Evolutionary conservation across 192 early-diverging fungal genomes (phyloP).

Genomic region (Coemansia sp.): DNA sequence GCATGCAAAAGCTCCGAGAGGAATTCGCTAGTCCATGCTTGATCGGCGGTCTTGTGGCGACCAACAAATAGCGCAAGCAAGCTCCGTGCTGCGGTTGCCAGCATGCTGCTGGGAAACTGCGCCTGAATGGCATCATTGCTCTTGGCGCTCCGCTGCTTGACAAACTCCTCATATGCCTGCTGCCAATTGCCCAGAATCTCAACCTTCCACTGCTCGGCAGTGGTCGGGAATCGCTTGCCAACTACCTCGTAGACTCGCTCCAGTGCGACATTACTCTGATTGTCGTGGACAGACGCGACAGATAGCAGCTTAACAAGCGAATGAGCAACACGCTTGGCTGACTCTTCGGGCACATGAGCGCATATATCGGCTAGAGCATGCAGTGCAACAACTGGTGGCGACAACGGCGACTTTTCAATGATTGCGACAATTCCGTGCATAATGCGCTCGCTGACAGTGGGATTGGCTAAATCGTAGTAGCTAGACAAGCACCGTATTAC

Average conservation of each 20-base stretch:
- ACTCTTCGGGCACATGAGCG: conserved; percentile 10
- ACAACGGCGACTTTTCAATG: conserved; percentile 17
- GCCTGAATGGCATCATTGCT: conserved; percentile 23
- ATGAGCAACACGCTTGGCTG: not conserved
- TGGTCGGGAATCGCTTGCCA: conserved; percentile 14
- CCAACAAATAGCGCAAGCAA: conserved; percentile 30
- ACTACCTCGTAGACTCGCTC: conserved; percentile 16
- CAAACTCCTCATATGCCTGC: conserved; percentile 6
- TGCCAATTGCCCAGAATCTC: conserved; percentile 13
- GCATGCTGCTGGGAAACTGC: conserved; percentile 18
- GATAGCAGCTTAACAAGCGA: conserved; percentile 20
- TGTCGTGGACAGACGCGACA: conserved; percentile 21
- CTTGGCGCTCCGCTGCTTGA: conserved; percentile 5
- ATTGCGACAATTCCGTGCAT: conserved; percentile 14
- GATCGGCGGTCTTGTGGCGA: conserved; percentile 12
- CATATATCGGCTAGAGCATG: conserved; percentile 27
- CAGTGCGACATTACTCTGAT: conserved; percentile 13
- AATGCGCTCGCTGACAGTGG: not conserved
- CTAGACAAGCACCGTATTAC: conserved; percentile 20
- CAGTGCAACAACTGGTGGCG: conserved; percentile 28
- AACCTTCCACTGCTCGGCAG: conserved; percentile 13
- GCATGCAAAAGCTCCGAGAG: conserved; percentile 4
- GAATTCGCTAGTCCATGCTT: conserved; percentile 18
- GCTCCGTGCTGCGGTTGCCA: conserved; percentile 24
- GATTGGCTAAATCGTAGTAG: conserved; percentile 14